Evolutionary conservation across 208 protist species (phyloP).

Genomic region (Naegleria gruberi): DNA sequence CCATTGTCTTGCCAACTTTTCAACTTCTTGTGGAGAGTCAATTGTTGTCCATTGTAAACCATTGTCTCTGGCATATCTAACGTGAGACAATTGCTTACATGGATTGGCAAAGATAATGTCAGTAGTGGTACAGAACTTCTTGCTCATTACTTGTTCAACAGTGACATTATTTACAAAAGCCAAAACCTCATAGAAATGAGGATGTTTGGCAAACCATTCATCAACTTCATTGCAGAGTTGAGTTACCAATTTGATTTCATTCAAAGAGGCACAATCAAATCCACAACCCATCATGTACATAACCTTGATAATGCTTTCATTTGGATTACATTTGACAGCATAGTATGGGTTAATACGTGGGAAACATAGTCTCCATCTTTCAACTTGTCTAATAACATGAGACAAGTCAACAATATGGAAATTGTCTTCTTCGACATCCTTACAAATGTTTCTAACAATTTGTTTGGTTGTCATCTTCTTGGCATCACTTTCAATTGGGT

Average conservation of each 20-base stretch:
- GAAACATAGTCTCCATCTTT: conserved; percentile 50
- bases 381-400: conserved; percentile 56
- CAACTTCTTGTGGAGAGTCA: conserved; percentile 62
- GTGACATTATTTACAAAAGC: neutral
- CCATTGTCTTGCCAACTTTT: conserved; percentile 53
- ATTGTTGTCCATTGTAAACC: conserved; percentile 64
- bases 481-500: neutral
- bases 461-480: neutral
- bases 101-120: conserved; percentile 71
- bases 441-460: neutral
- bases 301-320: conserved; percentile 33
- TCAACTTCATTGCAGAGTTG: neutral
- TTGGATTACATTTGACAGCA: conserved; percentile 69
- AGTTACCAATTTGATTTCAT: conserved; percentile 53
- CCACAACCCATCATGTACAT: conserved; percentile 57
- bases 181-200: neutral
- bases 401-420: conserved; percentile 68
- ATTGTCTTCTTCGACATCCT: conserved; percentile 42
- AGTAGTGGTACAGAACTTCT: neutral
- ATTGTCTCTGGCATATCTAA: conserved; percentile 46
- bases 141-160: neutral
- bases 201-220: neutral
- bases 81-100: conserved; percentile 59
- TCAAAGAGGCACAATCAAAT: conserved; percentile 67
- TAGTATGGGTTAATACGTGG: conserved; percentile 64